Percentiles rank a stretch among this genome's conserved stretches.
Conservation (phyloP, 306 rosid species). For the Cicer pinnatifidum region DNA sequence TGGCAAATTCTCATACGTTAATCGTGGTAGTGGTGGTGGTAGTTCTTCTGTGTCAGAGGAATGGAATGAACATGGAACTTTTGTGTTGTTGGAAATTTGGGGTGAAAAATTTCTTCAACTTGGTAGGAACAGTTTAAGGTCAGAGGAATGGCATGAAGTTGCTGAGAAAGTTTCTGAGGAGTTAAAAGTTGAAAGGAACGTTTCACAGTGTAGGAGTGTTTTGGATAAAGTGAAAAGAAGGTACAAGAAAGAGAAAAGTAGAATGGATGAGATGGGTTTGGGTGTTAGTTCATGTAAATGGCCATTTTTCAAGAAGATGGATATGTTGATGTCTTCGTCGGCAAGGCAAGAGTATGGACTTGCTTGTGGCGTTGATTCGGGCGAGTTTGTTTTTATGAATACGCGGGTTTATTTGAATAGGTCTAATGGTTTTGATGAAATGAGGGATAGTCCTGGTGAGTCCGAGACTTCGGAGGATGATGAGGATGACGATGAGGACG, state of each 20-base stretch:
- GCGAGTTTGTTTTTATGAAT: conserved; percentile 84
- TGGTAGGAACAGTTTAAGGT: conserved; percentile 84
- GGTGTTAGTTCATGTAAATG: conserved; percentile 63
- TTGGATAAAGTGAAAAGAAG: conserved; percentile 68
- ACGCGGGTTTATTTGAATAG: conserved; percentile 73
- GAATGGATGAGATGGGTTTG: conserved; percentile 60
- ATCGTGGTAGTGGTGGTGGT: background rate
- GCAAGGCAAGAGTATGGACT: conserved; percentile 68
- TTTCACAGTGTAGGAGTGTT: conserved; percentile 59
- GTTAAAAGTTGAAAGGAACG: conserved; percentile 53
- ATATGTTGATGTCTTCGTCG: conserved; percentile 72
- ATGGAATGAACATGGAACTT: conserved; percentile 69
- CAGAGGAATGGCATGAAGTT: conserved; percentile 77
- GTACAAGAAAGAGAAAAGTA: conserved; percentile 76
- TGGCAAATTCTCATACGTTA: conserved; percentile 39
- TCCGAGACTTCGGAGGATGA: conserved; percentile 63
- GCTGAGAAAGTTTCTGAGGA: conserved; percentile 72
- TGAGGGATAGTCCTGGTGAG: conserved; percentile 91
- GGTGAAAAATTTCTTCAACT: conserved; percentile 74
- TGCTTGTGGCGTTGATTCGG: conserved; percentile 86
- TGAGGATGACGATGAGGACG: conserved; percentile 45
- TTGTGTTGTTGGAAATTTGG: conserved; percentile 76
- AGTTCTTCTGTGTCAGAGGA: conserved; percentile 41
- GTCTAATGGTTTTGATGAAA: conserved; percentile 84
- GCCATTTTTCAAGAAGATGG: conserved; percentile 79